Percentiles rank a stretch among this genome's conserved stretches.
Conservation (phyloP, 176 grass and related monocot genomes). For the Hyparrhenia diplandra region DNA sequence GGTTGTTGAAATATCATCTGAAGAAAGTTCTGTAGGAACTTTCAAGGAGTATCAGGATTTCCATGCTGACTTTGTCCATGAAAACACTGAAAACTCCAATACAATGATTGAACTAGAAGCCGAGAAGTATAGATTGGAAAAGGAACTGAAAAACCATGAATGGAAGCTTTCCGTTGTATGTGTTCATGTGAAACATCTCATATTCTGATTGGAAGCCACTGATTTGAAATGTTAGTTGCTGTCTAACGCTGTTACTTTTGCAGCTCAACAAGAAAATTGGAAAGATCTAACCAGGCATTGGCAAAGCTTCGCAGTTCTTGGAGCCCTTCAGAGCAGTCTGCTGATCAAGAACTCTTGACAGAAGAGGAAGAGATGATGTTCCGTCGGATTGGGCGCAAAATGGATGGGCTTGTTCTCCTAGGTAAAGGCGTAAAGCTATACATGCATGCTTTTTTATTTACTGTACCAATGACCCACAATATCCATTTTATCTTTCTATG, state of each 20-base stretch:
- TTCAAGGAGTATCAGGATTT: conserved; percentile 73
- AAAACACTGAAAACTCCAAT: conserved; percentile 23
- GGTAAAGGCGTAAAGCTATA: too few species aligned
- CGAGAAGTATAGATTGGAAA: conserved; percentile 58
- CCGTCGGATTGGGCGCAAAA: conserved; percentile 62
- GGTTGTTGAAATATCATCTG: conserved; percentile 19
- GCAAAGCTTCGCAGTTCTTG: conserved; percentile 58
- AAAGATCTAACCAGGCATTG: conserved; percentile 61
- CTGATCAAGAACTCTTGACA: conserved; percentile 73
- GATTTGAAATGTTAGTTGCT: not conserved
- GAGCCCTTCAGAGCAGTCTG: conserved; percentile 40
- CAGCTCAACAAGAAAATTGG: conserved; percentile 83
- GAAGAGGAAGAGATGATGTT: conserved; percentile 73
- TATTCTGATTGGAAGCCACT: conserved; percentile 11
- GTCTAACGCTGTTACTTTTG: conserved; percentile 3
- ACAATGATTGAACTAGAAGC: conserved; percentile 52
- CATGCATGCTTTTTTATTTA: too few species aligned
- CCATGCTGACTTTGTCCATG: conserved; percentile 30
- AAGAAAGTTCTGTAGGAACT: conserved; percentile 47
- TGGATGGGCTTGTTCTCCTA: conserved; percentile 67
- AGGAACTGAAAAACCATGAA: conserved; percentile 70
- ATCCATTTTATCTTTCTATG: not conserved
- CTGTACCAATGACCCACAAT: too few species aligned
- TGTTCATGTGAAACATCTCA: not conserved
- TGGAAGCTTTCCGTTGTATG: conserved; percentile 68